phyloP scores from a whole-genome alignment of 805 yeast species.

The Torulaspora delbrueckii region DNA sequence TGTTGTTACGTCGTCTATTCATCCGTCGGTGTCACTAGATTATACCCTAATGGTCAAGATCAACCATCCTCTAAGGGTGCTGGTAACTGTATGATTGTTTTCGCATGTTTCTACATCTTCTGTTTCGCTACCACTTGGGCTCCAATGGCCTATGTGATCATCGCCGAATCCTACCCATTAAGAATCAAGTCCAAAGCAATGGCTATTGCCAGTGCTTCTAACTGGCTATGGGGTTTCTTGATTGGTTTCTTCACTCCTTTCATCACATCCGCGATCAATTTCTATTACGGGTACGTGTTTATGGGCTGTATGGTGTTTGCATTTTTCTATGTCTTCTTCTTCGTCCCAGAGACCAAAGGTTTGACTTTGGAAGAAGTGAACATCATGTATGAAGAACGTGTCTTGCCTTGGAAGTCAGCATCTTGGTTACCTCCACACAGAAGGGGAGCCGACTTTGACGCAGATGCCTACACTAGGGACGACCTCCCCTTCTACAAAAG shows the following conservation, averaged over 20 bases:
- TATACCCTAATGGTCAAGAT: constrained; percentile 41
- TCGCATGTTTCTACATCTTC: constrained; percentile 62
- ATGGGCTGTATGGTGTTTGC: constrained; percentile 52
- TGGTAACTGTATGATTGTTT: constrained; percentile 65
- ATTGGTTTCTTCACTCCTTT: constrained; percentile 68
- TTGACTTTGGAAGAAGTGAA: constrained; percentile 76
- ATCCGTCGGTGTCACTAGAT: constrained; percentile 51
- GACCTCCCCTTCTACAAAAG: constrained; percentile 24
- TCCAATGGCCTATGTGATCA: constrained; percentile 56
- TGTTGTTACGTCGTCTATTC: constrained; percentile 47
- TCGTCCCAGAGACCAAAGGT: constrained; percentile 73
- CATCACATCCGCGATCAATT: constrained; percentile 57
- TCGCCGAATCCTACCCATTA: constrained; percentile 63
- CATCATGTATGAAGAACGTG: constrained; percentile 43
- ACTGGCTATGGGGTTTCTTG: constrained; percentile 61
- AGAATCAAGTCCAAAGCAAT: constrained; percentile 55
- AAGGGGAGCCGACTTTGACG: constrained; percentile 22
- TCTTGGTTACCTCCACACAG: constrained; percentile 46
- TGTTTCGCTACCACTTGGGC: constrained; percentile 72
- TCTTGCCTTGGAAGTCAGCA: constrained; percentile 42
- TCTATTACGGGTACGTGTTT: constrained; percentile 61
- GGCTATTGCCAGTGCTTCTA: constrained; percentile 55
- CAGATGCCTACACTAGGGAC: constrained; percentile 20
- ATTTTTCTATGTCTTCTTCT: constrained; percentile 61
- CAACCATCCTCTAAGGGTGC: constrained; percentile 43